These are phyloP conservation scores for Ceratocystiopsis brevicomis DNA, from an alignment of 2,329 filamentous ascomycete species.

Conservation along the genomic window DNA sequence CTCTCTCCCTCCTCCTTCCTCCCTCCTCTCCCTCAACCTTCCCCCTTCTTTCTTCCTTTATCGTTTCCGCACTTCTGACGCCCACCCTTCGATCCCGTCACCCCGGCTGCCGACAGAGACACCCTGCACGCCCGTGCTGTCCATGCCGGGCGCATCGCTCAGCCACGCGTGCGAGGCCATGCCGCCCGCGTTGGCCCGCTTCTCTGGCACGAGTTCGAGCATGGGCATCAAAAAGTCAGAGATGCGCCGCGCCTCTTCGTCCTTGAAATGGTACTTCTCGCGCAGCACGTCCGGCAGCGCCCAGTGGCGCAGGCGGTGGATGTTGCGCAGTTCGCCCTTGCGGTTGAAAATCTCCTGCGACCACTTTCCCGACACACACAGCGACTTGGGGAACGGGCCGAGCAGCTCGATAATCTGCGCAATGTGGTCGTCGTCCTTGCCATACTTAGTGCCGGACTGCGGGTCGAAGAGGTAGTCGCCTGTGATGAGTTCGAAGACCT, in stretches of 20 bases:
- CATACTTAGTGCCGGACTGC: constrained; percentile 95
- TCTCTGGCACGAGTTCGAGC: constrained; percentile 74
- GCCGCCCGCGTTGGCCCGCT: constrained; percentile 83
- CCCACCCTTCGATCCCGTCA: constrained; percentile 90
- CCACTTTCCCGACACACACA: constrained; percentile 90
- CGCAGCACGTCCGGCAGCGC: constrained; percentile 77
- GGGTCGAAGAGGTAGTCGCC: constrained; percentile 97
- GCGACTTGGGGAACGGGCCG: constrained; percentile 77
- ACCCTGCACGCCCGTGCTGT: constrained; percentile 50
- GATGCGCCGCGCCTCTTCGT: constrained; percentile 60
- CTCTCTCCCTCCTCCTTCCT: no score
- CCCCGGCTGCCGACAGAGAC: constrained; percentile 65
- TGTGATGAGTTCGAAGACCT: constrained; percentile 96
- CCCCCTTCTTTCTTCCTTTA: constrained; percentile 17
- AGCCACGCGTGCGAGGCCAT: constrained; percentile 79
- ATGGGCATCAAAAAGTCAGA: constrained; percentile 74
- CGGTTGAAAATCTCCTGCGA: constrained; percentile 97
- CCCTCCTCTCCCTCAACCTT: not conserved
- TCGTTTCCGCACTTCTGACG: constrained; percentile 69
- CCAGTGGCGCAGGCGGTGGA: constrained; percentile 91
- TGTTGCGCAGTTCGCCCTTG: constrained; percentile 92
- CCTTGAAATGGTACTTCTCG: constrained; percentile 91
- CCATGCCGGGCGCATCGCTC: constrained; percentile 76
- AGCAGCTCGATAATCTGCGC: constrained; percentile 96
- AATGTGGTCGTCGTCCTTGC: constrained; percentile 98